Evolutionary conservation across 768 basidiomycete species (phyloP).

Genomic region (Ramaria rubella): DNA sequence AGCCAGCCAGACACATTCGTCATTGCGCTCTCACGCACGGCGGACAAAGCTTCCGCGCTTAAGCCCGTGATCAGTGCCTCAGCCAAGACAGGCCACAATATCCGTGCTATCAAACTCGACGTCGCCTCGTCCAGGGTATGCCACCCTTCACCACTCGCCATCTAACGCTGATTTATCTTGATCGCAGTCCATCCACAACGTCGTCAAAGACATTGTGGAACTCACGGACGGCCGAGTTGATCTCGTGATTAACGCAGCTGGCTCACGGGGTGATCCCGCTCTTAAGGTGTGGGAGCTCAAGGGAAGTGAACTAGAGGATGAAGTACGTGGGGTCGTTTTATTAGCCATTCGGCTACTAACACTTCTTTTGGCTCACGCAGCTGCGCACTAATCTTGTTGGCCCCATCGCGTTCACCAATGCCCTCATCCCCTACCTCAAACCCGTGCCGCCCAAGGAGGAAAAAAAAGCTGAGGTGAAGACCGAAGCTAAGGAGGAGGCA

Average conservation of each 20-base stretch:
- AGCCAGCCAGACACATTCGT: conserved; percentile 3
- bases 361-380: neutral
- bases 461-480: neutral
- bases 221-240: conserved; percentile 8
- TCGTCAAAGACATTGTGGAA: conserved; percentile 5
- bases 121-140: neutral
- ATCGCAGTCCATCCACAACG: neutral
- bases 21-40: conserved; percentile 9
- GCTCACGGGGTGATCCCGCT: neutral
- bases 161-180: neutral
- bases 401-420: conserved; percentile 10
- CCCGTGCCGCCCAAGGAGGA: conserved; percentile 1
- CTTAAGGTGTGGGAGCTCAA: conserved; percentile 4
- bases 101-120: conserved; percentile 7
- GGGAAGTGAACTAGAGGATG: conserved; percentile 2
- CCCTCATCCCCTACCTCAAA: conserved; percentile 4
- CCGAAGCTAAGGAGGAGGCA: neutral
- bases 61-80: neutral
- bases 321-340: neutral
- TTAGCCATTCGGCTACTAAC: neutral
- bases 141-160: neutral
- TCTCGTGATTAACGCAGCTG: conserved; percentile 6
- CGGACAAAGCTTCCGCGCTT: neutral
- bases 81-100: conserved; percentile 1
- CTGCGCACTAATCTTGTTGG: conserved; percentile 6